Base-by-base conservation (phyloP, 1,284 basidiomycete genomes). In the Chiua sp. region DNA sequence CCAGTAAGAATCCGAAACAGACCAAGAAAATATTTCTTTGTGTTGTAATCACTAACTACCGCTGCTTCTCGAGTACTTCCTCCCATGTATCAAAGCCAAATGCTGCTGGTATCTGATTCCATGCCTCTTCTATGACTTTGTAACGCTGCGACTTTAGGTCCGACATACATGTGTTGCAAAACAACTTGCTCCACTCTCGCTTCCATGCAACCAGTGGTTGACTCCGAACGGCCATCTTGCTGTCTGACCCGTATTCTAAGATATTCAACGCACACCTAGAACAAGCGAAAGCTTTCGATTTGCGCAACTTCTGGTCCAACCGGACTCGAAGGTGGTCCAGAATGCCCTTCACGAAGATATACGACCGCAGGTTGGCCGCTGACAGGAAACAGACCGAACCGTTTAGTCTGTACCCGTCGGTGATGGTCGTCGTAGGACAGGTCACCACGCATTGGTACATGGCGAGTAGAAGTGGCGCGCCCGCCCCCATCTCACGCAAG, bases 401-500 rank as follows among this genome's bases (percentile, higher is more conserved):
- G 2, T 59, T 51, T 28, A 11, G 30, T n/a, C 18, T 13, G 35
- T 13, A 35, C 35, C 35, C 35, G 35, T 35, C 37, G 18, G 16
- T 20, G 37, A 56, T n/a, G 13, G n/a, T 2, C 0, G 2, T 7
- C 37, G 54, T 7, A 8, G 66, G 59, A 4, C 62, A 63, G 2
- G 60, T 3, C 0, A 51, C 15, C 10, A 23, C 30, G 20, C 63
- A 69, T 22, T 44, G 37, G 16, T 44, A 22, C n/a, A 12, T 22
- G n/a, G 42, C 42, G 12, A 44, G 42, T n/a, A 44, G n/a, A n/a
- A n/a, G 68, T 26, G 60, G 37, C 0, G 60, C 30, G 18, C 30
- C 26, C 13, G 70, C 7, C 11, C 42, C 52, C 56, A 62, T 57
- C 22, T 68, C 61, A 12, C 49, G 57, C 46, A 68, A 5, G 28